A percentile compares a stretch with the other conserved stretches of the same genome.
These are phyloP conservation scores for Solanum pennellii DNA, from an alignment of 257 asterid species.

Conservation along the genomic window DNA sequence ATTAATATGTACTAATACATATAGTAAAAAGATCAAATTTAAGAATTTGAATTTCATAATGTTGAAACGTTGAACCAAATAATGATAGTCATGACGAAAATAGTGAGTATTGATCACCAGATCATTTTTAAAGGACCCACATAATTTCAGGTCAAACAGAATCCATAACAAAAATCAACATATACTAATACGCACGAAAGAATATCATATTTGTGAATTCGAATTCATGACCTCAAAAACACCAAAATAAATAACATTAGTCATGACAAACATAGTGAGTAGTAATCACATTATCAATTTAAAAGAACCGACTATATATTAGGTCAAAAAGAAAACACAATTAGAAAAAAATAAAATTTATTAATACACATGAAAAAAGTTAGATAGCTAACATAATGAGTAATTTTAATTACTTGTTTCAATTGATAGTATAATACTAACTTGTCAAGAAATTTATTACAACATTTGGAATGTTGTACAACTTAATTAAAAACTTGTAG, in stretches of 20 bases:
- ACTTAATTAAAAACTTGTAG: background rate
- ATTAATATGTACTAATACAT: background rate
- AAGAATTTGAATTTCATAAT: background rate
- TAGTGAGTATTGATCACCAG: background rate
- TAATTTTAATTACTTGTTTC: background rate
- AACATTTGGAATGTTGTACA: background rate
- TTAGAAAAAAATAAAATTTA: background rate
- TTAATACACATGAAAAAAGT: background rate
- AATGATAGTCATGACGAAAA: background rate
- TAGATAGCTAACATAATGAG: background rate
- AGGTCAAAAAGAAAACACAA: rapidly evolving
- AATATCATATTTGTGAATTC: background rate
- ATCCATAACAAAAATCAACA: background rate
- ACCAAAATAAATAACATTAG: background rate
- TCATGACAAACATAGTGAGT: background rate
- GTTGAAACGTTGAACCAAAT: background rate
- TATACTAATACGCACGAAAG: background rate
- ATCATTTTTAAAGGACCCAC: background rate
- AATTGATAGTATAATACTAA: background rate
- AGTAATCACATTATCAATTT: background rate
- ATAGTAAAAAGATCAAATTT: background rate
- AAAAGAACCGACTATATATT: background rate
- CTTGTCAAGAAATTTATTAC: background rate
- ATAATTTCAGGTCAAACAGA: background rate
- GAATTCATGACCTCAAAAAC: background rate